These are phyloP conservation scores for Malassezia globosa DNA, from an alignment of 1,284 basidiomycete genomes.

Conservation along the genomic window DNA sequence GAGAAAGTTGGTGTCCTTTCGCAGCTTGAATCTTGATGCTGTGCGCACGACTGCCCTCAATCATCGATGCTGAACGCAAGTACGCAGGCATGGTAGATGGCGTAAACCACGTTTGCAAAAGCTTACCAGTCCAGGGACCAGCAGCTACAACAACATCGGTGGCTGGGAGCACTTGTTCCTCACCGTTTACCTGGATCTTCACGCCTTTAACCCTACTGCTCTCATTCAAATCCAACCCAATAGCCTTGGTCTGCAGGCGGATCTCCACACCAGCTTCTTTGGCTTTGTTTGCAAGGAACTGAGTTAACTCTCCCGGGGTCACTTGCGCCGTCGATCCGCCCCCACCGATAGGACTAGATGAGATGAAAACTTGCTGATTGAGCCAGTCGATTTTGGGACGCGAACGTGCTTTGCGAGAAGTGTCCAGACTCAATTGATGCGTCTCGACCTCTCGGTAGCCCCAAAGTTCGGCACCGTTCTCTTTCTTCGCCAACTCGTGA, in stretches of 20 bases:
- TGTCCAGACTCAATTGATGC: slow-evolving; percentile 29
- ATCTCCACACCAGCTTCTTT: slow-evolving; percentile 49
- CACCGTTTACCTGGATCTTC: slow-evolving; percentile 14
- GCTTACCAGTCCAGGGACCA: slow-evolving; percentile 67
- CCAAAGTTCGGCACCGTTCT: slow-evolving; percentile 63
- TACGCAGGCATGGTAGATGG: slow-evolving; percentile 24
- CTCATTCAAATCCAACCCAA: slow-evolving; percentile 19
- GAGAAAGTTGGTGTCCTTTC: slow-evolving; percentile 31
- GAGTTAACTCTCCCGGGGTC: slow-evolving; percentile 67
- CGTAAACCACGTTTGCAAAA: slow-evolving; percentile 53
- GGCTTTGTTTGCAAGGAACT: slow-evolving; percentile 58
- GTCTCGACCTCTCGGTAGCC: slow-evolving; percentile 63
- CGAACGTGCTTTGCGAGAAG: slow-evolving; percentile 19
- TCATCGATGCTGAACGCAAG: slow-evolving; percentile 43
- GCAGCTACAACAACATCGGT: slow-evolving; percentile 61
- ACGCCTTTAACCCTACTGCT: slow-evolving; percentile 20
- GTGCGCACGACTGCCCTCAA: slow-evolving; percentile 51
- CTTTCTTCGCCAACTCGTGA: slow-evolving; percentile 61
- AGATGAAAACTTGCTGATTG: slow-evolving; percentile 34
- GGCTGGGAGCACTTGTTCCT: slow-evolving; percentile 16
- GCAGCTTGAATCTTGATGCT: slow-evolving; percentile 49
- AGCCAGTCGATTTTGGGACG: slow-evolving; percentile 42
- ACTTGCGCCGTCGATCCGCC: slow-evolving; percentile 61
- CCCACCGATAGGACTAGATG: slow-evolving; percentile 46
- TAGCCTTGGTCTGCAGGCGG: slow-evolving; percentile 45